Evolutionary conservation across 768 basidiomycete genomes (phyloP).

Genomic region (Ramaria sp.): DNA sequence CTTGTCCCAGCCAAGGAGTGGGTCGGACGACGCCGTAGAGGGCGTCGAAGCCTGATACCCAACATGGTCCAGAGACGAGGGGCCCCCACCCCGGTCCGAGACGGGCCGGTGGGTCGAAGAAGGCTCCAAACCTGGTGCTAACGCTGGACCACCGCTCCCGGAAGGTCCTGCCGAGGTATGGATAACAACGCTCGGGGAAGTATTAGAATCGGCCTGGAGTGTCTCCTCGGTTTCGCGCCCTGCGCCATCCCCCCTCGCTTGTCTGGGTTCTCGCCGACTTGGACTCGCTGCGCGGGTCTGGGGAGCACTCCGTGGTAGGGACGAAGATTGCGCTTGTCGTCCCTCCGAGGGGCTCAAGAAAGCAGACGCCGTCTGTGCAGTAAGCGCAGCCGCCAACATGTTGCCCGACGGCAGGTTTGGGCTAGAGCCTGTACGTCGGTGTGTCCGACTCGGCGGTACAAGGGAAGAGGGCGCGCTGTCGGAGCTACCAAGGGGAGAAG

Average conservation of each 20-base stretch:
- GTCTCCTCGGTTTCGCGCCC: not conserved
- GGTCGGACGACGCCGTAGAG: not conserved
- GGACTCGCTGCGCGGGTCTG: not conserved
- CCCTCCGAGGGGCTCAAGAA: constrained; percentile 1
- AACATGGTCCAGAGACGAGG: not conserved
- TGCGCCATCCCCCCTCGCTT: not conserved
- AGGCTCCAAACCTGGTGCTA: not conserved
- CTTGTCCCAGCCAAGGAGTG: constrained; percentile 5
- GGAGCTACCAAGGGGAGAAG: not conserved
- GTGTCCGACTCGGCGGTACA: not conserved
- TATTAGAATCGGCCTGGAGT: no score
- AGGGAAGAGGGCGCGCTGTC: not conserved
- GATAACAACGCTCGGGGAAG: not conserved
- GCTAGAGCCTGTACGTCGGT: not conserved
- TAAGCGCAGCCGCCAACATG: not conserved
- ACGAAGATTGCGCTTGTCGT: not conserved
- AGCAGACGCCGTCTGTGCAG: constrained; percentile 5
- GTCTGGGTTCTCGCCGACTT: no score
- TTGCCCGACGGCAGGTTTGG: not conserved
- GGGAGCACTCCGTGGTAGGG: not conserved
- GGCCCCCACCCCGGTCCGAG: not conserved
- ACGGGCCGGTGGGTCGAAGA: not conserved
- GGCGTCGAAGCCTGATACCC: not conserved
- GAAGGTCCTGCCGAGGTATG: not conserved
- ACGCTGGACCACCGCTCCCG: not conserved